Evolutionary conservation across 441 rosid species (phyloP), one percentile per base, ranked within the genome.

Genomic region (Adansonia madagascariensis): DNA sequence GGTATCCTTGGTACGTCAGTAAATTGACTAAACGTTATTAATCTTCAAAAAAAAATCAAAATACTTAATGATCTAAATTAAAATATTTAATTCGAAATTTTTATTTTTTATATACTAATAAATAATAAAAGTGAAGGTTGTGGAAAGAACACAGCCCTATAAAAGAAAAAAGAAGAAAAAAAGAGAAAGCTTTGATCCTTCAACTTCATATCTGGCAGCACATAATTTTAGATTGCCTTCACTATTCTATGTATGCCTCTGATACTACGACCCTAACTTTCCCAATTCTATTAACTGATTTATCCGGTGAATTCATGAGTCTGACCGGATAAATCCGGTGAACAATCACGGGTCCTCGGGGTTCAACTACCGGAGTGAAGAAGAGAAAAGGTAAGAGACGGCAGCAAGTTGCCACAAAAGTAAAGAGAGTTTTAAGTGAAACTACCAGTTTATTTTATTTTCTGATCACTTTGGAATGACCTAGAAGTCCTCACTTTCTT

Each of bases 161-260:
- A 41, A 41, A 41, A 41, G 44, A 41, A 5, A 41, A 41, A 6
- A 6, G 8, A 41, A 41, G 8, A 5, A 41, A 41, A 41, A 41
- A 41, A 73, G 78, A 88, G 85, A 85, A 85, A 84, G 89, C 86
- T 85, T 88, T 85, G 91, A 91, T 87, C 91, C 88, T 90, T 89
- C 88, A 85, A 80, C 77, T 89, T 86, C 89, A 81, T 82, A 89
- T 95, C 95, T 93, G 98, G 94, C 97, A 88, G 65, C 91, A 83
- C 86, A 64, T 84, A 78, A 73, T 77, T 81, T 84, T 22, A 75
- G 82, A 85, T 83, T 88, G 80, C 84, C 69, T 72, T 52, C 74
- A 6, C 6, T 0, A 10, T 3, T 69, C 66, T 74, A 57, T 61
- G 79, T 69, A 79, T 41, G 80, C 80, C 81, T 78, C 75, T 59